Base-by-base conservation (phyloP, 1,284 basidiomycete genomes). In the Inonotus hispidus region DNA sequence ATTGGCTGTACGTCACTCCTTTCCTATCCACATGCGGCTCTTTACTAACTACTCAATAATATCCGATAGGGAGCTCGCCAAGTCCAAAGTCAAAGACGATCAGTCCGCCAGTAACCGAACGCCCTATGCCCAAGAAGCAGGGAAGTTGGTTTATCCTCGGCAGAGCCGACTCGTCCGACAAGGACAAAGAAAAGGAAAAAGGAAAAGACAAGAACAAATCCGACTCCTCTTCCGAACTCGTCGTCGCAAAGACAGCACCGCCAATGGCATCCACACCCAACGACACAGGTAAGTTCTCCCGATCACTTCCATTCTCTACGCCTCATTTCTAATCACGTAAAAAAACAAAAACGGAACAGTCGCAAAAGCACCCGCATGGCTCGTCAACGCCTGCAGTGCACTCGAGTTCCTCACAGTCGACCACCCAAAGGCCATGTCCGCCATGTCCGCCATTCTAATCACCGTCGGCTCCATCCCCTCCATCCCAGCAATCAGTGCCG, bases 351-450 rank as follows among this genome's bases (percentile, higher is more conserved):
- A 82, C 82, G 32, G 8, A 0, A 80, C 81, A 0, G 75, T 81
- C 5, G 77, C 81, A 10, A 80, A 87, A 62, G 88, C 83, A 4
- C 88, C 88, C 0, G 73, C 81, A 0, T 90, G 88, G 88, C 78
- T 90, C 27, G 68, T 90, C 58, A 88, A 89, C 66, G 88, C 88
- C 3, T 85, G 83, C 66, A 81, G 77, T 53, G 88, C 88, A 13
- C 79, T 90, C 64, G 87, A 89, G 60, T 87, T 81, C 73, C 79
- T 90, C 58, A 82, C 82, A 7, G 79, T 76, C 62, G 88, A 90
- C 66, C 87, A 90, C 67, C 88, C 88, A 2, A 85, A 85, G 68
- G 80, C 81, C 29, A 89, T 90, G 86, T 83, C 80, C 63, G 81
- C 87, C 41, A 70, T 90, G 57, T 85, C 85, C 62, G 88, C 88